A percentile compares a stretch with the other conserved stretches of the same genome.
Evolutionary conservation across 2,329 filamentous ascomycete species (phyloP).

Genomic region (Macrophomina pseudophaseolina): DNA sequence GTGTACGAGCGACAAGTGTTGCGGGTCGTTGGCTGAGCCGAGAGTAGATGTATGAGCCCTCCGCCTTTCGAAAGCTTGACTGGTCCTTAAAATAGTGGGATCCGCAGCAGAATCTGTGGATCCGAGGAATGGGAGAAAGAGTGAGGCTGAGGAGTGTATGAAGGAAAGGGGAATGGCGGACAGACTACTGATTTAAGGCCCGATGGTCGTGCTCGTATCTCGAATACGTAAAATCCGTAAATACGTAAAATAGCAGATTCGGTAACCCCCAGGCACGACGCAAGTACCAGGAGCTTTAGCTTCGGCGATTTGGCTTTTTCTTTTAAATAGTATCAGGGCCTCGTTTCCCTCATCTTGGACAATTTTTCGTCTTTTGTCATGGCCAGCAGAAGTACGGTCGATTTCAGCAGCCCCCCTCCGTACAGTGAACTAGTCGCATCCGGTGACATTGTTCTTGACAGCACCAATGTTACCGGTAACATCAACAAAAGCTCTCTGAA

Average conservation of each 20-base stretch:
- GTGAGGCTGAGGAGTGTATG: neutral
- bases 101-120: neutral
- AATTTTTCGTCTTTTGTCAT: neutral
- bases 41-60: too few species aligned
- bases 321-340: neutral
- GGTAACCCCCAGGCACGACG: neutral
- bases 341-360: neutral
- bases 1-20: too few species aligned
- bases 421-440: conserved; percentile 7
- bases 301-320: neutral
- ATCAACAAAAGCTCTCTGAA: neutral
- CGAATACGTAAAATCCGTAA: conserved; percentile 5
- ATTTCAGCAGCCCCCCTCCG: neutral
- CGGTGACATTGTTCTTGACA: neutral
- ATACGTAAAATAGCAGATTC: neutral
- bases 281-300: neutral
- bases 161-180: neutral
- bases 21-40: too few species aligned
- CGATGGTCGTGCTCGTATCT: neutral
- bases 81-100: neutral
- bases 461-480: neutral
- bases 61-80: neutral
- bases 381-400: neutral
- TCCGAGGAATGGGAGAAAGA: neutral
- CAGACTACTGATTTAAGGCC: neutral